Evolutionary conservation across 1,139 yeast genomes (phyloP), one percentile per base, ranked within the genome.

Genomic region (Kazachstania sp.): DNA sequence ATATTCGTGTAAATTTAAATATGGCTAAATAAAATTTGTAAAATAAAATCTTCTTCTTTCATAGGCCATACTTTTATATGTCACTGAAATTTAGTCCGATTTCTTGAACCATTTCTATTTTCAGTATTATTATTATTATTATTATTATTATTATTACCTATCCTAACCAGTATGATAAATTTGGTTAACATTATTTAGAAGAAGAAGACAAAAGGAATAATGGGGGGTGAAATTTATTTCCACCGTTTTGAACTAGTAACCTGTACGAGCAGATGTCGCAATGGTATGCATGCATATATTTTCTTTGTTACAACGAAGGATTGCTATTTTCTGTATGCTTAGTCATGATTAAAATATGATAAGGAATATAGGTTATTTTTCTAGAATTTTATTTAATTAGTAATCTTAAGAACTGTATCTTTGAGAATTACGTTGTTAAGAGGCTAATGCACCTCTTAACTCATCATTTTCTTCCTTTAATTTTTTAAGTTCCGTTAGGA

Each of bases 401-500:
- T 23, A 4, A 9, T 23, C 8, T 4, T 32, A 32, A 15, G 36
- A 9, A 11, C 20, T 19, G 12, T 16, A 29, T 18, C 16, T 13
- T n/a, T 42, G 18, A 12, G 30, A 7, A 16, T 12, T 18, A 28
- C 28, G 30, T 19, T 16, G 12, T 18, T 39, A 26, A 5, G 30
- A 23, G 3, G 29, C 12, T 19, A 41, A 19, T 34, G 31, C 44
- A 13, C 16, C 31, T 44, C 46, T 60, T 51, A 61, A 54, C 44
- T 49, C 52, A 45, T 51, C 59, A 45, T 66, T 49, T 53, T 71
- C 68, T n/a, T 58, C 52, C 45, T 58, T 58, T 52, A 72, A 58
- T 45, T 60, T 60, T 45, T 57, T 58, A 12, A 62, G 61, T 49
- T 63, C 66, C 55, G 60, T 45, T 46, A 60, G 61, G 48, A 58